Percentiles rank a stretch among this genome's conserved stretches.
phyloP scores from a whole-genome alignment of 1,139 yeast genomes.

The Saccharomyces hybrid region DNA sequence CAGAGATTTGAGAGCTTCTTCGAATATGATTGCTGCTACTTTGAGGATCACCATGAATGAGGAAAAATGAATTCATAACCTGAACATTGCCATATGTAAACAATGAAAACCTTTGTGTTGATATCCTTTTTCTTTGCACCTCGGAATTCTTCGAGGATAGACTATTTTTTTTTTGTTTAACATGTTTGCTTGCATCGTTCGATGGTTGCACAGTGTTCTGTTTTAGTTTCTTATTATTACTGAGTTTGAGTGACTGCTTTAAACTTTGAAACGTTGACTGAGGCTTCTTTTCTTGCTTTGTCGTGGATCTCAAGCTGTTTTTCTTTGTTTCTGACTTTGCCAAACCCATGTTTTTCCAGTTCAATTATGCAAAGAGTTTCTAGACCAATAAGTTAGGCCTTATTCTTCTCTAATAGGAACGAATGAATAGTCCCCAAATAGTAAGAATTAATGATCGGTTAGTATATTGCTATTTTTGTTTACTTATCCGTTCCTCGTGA shows the following conservation, averaged over 20 bases:
- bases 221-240: constrained; percentile 1
- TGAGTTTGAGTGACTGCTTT: constrained; percentile 5
- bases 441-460: neutral
- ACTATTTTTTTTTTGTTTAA: neutral
- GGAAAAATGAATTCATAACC: constrained; percentile 16
- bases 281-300: constrained; percentile 4
- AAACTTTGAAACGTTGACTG: constrained; percentile 8
- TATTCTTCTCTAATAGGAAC: neutral
- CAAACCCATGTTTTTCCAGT: neutral
- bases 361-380: neutral
- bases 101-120: constrained; percentile 28
- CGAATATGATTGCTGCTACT: neutral
- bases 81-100: constrained; percentile 24
- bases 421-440: neutral
- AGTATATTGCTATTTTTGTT: neutral
- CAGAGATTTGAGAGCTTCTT: constrained; percentile 12
- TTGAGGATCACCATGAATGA: neutral
- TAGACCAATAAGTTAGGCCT: neutral
- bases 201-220: neutral
- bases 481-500: neutral
- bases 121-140: constrained; percentile 18
- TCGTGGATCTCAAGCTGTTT: neutral
- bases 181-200: neutral
- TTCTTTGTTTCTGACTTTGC: neutral
- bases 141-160: constrained; percentile 4